phyloP scores from a whole-genome alignment of 129 eudicot species.

The carrot (Daucus carota) region DH1_v3.0 NC_030388.2:31260501-31261000 shows the following conservation, averaged over 20 bases:
- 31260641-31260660: conserved; percentile 95
- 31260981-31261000: conserved; percentile 57
- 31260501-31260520: conserved; percentile 67
- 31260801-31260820: no score
- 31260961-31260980: neutral
- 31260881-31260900: neutral
- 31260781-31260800: neutral
- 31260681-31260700: conserved; percentile 59
- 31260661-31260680: conserved; percentile 90
- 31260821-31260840: no score
- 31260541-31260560: neutral
- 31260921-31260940: neutral
- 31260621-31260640: conserved; percentile 51
- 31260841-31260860: neutral
- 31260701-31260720: neutral
- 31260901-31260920: conserved; percentile 1
- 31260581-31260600: conserved; percentile 20
- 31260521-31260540: neutral
- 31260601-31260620: conserved; percentile 59
- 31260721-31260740: neutral
- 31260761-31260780: neutral
- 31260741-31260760: neutral
- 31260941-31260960: neutral
- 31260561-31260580: neutral
- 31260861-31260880: neutral